Evolutionary conservation across 176 grass and related monocot species (phyloP).

Genomic region (Metroxylon sagu): DNA sequence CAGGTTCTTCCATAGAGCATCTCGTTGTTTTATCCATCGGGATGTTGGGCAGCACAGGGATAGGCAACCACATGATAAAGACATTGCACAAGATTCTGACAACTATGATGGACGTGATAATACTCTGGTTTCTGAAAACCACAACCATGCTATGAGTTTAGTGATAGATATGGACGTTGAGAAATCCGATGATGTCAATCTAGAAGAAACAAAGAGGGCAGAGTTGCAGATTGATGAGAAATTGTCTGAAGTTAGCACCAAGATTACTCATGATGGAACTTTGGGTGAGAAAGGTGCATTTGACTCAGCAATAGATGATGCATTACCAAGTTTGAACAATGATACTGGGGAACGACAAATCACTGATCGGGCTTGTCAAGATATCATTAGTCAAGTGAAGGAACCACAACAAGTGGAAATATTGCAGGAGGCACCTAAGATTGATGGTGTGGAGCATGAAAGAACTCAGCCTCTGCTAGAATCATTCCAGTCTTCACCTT

Average conservation of each 20-base stretch:
- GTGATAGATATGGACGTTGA: background rate
- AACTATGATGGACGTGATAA: background rate
- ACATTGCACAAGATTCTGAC: background rate
- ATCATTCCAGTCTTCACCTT: background rate
- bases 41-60: constrained; percentile 1
- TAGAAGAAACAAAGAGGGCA: background rate
- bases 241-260: background rate
- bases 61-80: background rate
- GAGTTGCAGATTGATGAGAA: background rate
- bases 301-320: background rate
- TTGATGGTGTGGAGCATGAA: constrained; percentile 1
- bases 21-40: constrained; percentile 23
- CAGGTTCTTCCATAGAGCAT: constrained; percentile 14
- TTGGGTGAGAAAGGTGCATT: constrained; percentile 1
- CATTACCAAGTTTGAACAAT: background rate
- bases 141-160: too few relatives aligned
- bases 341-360: background rate
- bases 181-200: background rate
- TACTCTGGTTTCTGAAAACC: background rate
- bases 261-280: constrained; percentile 8
- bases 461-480: background rate
- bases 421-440: constrained; percentile 20
- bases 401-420: constrained; percentile 11
- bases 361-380: background rate
- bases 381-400: constrained; percentile 3